phyloP scores from a whole-genome alignment of 2,329 filamentous ascomycete genomes.

The Cladosporium cucumerinum region DNA sequence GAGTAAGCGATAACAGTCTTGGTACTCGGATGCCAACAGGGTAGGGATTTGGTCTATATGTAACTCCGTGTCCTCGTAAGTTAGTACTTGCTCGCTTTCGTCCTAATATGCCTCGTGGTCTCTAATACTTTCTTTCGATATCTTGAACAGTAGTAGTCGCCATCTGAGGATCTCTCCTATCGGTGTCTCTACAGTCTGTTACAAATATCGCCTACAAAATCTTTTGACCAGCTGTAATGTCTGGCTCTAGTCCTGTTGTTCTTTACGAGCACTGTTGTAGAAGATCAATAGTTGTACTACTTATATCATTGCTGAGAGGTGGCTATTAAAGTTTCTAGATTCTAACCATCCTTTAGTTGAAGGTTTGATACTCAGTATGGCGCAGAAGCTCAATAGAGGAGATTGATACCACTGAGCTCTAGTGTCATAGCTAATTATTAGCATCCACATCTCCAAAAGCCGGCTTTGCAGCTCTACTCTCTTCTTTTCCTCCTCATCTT shows the following conservation, averaged over 20 bases:
- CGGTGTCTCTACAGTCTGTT: constrained; percentile 17
- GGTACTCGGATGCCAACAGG: constrained; percentile 16
- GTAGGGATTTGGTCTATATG: constrained; percentile 17
- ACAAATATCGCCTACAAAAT: constrained; percentile 9
- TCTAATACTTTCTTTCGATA: constrained; percentile 14
- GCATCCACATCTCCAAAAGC: constrained; percentile 15
- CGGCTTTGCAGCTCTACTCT: neutral
- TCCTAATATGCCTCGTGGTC: constrained; percentile 15
- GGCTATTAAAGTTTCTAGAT: constrained; percentile 18
- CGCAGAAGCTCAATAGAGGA: constrained; percentile 18
- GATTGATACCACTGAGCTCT: constrained; percentile 14
- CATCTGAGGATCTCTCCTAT: constrained; percentile 19
- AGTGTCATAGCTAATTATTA: constrained; percentile 10
- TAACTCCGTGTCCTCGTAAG: neutral
- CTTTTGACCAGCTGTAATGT: constrained; percentile 14
- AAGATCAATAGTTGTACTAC: too few relatives aligned
- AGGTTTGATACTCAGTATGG: constrained; percentile 18
- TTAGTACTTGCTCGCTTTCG: constrained; percentile 6
- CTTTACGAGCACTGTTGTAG: constrained; percentile 14
- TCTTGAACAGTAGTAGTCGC: constrained; percentile 16
- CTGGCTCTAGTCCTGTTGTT: constrained; percentile 1
- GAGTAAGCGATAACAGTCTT: constrained; percentile 11
- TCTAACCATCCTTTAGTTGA: constrained; percentile 13
- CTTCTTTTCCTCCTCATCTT: constrained; percentile 1
- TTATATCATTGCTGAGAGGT: neutral